Evolutionary conservation across 768 basidiomycete species (phyloP).

Genomic region (Neoboletus brunneissimus): DNA sequence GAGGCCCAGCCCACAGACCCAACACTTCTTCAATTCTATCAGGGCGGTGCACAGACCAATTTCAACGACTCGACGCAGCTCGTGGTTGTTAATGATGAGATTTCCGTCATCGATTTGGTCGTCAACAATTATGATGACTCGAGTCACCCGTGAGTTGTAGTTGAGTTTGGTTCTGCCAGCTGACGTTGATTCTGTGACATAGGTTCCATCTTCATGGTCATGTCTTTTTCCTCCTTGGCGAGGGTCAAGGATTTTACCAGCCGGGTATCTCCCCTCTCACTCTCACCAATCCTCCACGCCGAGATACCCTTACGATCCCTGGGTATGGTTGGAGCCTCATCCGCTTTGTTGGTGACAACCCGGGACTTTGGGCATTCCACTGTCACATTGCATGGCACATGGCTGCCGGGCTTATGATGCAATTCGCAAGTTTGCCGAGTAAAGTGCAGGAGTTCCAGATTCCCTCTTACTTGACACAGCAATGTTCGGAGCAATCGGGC

Average conservation of each 20-base stretch:
- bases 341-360: constrained; percentile 43
- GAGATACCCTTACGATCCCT: constrained; percentile 43
- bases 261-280: constrained; percentile 28
- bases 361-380: constrained; percentile 47
- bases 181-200: neutral
- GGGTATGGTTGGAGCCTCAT: constrained; percentile 37
- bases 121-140: constrained; percentile 27
- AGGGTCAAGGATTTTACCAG: constrained; percentile 35
- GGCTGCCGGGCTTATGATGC: constrained; percentile 41
- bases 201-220: constrained; percentile 42
- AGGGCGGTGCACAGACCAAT: constrained; percentile 23
- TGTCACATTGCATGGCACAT: constrained; percentile 42
- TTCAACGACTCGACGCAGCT: constrained; percentile 26
- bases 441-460: constrained; percentile 33
- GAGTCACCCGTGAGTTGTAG: constrained; percentile 29
- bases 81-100: constrained; percentile 25
- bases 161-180: neutral
- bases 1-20: constrained; percentile 23
- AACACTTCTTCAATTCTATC: constrained; percentile 28
- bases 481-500: constrained; percentile 35
- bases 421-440: constrained; percentile 38
- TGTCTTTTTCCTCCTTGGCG: constrained; percentile 35
- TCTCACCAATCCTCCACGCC: constrained; percentile 37
- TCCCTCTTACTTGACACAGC: constrained; percentile 33
- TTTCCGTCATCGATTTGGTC: constrained; percentile 27